Percentiles rank a stretch among this genome's conserved stretches.
Evolutionary conservation across 1,139 yeast species (phyloP).

Genomic region (Zygoascus sp.): DNA sequence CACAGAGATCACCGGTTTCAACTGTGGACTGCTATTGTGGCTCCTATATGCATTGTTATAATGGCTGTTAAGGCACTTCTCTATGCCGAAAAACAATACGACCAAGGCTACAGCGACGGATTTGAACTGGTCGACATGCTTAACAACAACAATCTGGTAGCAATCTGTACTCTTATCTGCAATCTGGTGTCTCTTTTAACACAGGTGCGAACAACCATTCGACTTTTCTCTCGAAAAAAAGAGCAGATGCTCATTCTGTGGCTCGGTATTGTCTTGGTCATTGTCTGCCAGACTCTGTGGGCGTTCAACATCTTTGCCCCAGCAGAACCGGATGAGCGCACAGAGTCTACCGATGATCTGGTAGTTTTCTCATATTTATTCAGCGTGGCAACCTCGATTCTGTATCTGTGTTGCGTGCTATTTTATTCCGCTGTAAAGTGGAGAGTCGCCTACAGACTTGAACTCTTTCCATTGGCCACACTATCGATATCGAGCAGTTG

Average conservation of each 20-base stretch:
- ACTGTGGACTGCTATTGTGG: neutral
- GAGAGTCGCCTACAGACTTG: constrained; percentile 48
- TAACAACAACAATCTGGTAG: constrained; percentile 10
- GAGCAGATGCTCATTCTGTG: constrained; percentile 60
- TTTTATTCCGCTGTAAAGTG: constrained; percentile 54
- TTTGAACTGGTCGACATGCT: constrained; percentile 14
- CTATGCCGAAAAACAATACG: constrained; percentile 22
- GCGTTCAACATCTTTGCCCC: constrained; percentile 53
- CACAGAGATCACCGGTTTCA: neutral
- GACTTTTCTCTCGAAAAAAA: constrained; percentile 51
- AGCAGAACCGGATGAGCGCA: constrained; percentile 37
- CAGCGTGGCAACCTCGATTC: constrained; percentile 64
- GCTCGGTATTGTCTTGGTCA: constrained; percentile 51
- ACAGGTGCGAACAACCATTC: constrained; percentile 44
- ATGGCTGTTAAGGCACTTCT: constrained; percentile 1
- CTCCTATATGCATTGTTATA: neutral
- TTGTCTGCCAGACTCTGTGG: constrained; percentile 62
- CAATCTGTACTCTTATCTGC: constrained; percentile 17
- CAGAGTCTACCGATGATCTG: constrained; percentile 32
- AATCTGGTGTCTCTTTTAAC: constrained; percentile 46
- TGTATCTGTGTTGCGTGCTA: constrained; percentile 62
- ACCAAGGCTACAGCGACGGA: constrained; percentile 22
- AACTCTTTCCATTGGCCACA: constrained; percentile 39
- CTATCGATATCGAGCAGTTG: constrained; percentile 57
- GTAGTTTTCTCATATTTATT: constrained; percentile 68